These are phyloP conservation scores for Trichoderma gracile DNA, from an alignment of 2,329 filamentous ascomycete species.

Conservation along the genomic window DNA sequence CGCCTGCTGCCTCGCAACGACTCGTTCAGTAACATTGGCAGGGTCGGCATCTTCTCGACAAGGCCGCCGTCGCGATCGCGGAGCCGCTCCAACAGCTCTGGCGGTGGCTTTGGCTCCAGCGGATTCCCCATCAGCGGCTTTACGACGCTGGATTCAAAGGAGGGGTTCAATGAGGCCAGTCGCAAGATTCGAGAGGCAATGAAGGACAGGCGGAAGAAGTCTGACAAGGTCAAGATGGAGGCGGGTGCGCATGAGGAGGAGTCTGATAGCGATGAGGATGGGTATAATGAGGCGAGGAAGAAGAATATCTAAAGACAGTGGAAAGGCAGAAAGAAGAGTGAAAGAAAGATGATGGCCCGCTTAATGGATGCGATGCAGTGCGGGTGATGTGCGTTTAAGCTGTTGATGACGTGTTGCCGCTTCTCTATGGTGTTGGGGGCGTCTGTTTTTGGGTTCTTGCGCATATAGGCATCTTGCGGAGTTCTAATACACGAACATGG, in stretches of 20 bases:
- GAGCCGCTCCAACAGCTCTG: constrained; percentile 68
- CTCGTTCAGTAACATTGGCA: constrained; percentile 86
- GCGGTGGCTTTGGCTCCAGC: constrained; percentile 60
- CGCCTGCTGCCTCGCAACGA: constrained; percentile 76
- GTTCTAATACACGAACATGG: not conserved
- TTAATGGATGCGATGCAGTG: constrained; percentile 12
- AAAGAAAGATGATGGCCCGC: not conserved
- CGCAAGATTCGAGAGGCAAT: constrained; percentile 83
- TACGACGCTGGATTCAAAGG: constrained; percentile 65
- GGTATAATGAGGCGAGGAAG: constrained; percentile 46
- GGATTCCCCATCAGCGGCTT: constrained; percentile 70
- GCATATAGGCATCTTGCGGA: constrained; percentile 7
- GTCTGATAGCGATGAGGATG: constrained; percentile 45
- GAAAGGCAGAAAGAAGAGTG: too few species aligned
- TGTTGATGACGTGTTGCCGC: not conserved
- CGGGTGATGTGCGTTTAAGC: not conserved
- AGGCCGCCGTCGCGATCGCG: constrained; percentile 78
- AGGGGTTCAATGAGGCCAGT: constrained; percentile 78
- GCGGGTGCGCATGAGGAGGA: constrained; percentile 39
- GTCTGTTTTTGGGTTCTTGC: not conserved
- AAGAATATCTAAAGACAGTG: constrained; percentile 38
- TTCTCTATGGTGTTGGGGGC: not conserved
- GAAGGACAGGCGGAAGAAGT: constrained; percentile 61
- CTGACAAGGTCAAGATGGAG: constrained; percentile 44
- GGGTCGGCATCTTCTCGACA: constrained; percentile 87